A percentile compares a stretch with the other conserved stretches of the same genome.
Conservation (phyloP, 2,329 filamentous ascomycete species). For the Verruconis gallopava region DNA sequence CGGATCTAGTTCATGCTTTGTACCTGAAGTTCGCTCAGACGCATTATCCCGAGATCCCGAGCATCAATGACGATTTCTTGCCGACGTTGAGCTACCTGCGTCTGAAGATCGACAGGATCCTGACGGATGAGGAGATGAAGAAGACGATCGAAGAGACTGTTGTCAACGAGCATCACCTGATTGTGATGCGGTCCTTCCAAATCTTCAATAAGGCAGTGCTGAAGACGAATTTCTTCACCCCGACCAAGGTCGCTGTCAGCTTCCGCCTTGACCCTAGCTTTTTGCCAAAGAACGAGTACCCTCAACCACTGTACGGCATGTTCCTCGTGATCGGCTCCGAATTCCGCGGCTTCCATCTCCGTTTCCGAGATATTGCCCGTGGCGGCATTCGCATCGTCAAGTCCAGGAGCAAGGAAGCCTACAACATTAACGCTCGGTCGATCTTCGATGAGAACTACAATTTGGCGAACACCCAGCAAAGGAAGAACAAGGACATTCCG, state of each 20-base stretch:
- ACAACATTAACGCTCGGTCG: conserved; percentile 88
- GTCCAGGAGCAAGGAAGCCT: conserved; percentile 90
- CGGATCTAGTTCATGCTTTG: conserved; percentile 69
- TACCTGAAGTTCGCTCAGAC: conserved; percentile 87
- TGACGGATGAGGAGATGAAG: conserved; percentile 24
- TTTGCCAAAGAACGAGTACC: conserved; percentile 83
- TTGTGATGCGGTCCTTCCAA: conserved; percentile 95
- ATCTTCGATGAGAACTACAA: conserved; percentile 99
- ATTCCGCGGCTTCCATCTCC: conserved; percentile 91
- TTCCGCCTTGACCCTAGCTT: conserved; percentile 87
- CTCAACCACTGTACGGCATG: conserved; percentile 91
- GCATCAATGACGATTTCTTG: conserved; percentile 54
- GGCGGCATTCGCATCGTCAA: conserved; percentile 98
- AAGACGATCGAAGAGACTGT: conserved; percentile 27
- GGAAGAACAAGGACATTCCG: conserved; percentile 99
- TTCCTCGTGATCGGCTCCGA: conserved; percentile 96
- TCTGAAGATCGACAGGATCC: conserved; percentile 50
- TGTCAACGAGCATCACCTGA: conserved; percentile 83
- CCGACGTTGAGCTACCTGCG: conserved; percentile 56
- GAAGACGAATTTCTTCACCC: conserved; percentile 97
- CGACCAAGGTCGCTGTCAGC: conserved; percentile 93
- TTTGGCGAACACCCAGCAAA: conserved; percentile 93
- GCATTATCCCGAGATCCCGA: conserved; percentile 60
- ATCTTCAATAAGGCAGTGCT: conserved; percentile 88
- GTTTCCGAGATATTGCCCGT: conserved; percentile 92